Evolutionary conservation across 164 flowering plant genomes (phyloP), one percentile per base, ranked within the genome.

Genomic region (Liquidambar formosana): DNA sequence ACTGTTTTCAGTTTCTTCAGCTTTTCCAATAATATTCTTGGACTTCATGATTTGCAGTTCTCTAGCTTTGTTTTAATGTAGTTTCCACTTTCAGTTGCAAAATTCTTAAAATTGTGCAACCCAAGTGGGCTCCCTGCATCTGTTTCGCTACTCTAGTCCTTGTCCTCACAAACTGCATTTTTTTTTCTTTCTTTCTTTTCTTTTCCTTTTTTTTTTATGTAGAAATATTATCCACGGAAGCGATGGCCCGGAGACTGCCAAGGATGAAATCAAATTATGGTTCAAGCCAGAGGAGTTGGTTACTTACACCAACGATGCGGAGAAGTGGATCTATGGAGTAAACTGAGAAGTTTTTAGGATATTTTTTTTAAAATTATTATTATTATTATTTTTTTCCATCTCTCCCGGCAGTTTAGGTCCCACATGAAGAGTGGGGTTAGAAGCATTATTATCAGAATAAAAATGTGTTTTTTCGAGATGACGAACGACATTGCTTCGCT

Each of bases 211-310:
- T 16, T 28, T 19, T 70, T 8, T 10, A 43, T 85, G 72, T 76
- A 92, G 99, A 75, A 92, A 92, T 51, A 91, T 94, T 68, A 92
- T 94, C 71, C 99, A 94, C 27, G 99, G 99, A 8, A 94, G 97
- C 59, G 99, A 94, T 83, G 97, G 97, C 26, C 97, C 88, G 1
- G 99, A 94, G 79, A 94, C 97, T 0, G 99, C 99, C 44, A 84
- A 86, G 82, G 94, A 92, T 63, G 99, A 94, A 75, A 89, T 92
- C 69, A 82, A 70, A 33, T 72, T 94, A 72, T 94, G 99, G 99
- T 94, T 94, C 80, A 82, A 89, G 62, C 93, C 97, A 3, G 93
- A 88, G 61, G 97, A 92, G 76, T 72, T 92, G 83, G 93, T 88
- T 43, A 80, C 45, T 57, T 92, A 85, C 83, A 80, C 86, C 23